Evolutionary conservation across 164 flowering plant genomes (phyloP).

Genomic region (Kingdonia uniflora): DNA sequence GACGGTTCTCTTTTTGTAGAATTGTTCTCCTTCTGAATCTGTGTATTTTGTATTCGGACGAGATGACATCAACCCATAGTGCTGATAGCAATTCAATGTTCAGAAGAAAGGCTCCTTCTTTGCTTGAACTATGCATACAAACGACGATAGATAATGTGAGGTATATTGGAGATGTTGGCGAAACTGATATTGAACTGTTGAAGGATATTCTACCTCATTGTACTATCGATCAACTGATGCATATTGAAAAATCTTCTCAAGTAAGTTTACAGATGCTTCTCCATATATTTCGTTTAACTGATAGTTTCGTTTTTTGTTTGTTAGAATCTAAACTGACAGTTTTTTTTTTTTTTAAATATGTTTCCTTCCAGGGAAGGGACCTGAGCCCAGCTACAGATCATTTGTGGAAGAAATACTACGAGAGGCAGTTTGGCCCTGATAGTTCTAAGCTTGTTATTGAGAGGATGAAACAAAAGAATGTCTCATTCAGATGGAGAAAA

Average conservation of each 20-base stretch:
- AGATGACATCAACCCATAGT: background rate
- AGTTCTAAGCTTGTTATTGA: slow-evolving; percentile 25
- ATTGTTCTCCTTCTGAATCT: too few relatives aligned
- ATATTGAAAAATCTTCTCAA: slow-evolving; percentile 52
- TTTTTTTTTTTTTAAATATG: background rate
- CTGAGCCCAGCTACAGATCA: slow-evolving; percentile 66
- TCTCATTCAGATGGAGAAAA: slow-evolving; percentile 46
- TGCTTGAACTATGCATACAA: slow-evolving; percentile 66
- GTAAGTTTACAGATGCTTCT: slow-evolving; percentile 29
- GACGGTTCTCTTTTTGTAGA: too few relatives aligned
- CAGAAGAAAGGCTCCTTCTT: slow-evolving; percentile 33
- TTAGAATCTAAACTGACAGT: too few relatives aligned
- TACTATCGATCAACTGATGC: slow-evolving; percentile 68
- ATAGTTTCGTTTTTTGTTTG: too few relatives aligned
- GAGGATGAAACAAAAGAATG: slow-evolving; percentile 42
- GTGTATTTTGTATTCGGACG: background rate
- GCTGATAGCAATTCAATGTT: slow-evolving; percentile 7
- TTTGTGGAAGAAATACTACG: slow-evolving; percentile 65
- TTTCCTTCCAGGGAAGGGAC: slow-evolving; percentile 54
- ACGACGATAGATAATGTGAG: slow-evolving; percentile 60
- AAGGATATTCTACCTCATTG: slow-evolving; percentile 77
- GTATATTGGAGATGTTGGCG: slow-evolving; percentile 88
- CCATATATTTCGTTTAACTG: background rate
- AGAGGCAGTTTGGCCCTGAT: slow-evolving; percentile 37
- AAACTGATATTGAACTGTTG: slow-evolving; percentile 53